phyloP scores from a whole-genome alignment of 306 rosid genomes.

The Quercus rubra region DNA sequence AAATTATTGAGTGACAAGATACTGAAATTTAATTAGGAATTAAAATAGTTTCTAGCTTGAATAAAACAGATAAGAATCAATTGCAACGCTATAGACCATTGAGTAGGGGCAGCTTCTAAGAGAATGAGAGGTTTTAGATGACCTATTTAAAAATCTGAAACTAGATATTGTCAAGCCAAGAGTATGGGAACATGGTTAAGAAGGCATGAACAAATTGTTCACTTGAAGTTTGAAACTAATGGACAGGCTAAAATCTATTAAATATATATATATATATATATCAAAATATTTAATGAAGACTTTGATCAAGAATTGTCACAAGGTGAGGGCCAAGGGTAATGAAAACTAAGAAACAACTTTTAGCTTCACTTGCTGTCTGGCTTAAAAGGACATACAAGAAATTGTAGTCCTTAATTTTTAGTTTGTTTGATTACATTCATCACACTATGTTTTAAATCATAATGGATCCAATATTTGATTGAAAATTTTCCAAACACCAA shows the following conservation, averaged over 20 bases:
- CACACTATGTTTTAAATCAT: background rate
- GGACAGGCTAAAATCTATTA: background rate
- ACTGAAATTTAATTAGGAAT: constrained; percentile 4
- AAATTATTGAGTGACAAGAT: background rate
- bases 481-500: background rate
- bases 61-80: constrained; percentile 7
- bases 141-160: constrained; percentile 12
- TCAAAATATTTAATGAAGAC: background rate
- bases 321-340: background rate
- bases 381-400: background rate
- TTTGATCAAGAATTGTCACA: background rate
- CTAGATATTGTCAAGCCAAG: background rate
- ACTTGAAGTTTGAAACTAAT: background rate
- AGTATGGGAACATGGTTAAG: background rate
- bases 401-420: background rate
- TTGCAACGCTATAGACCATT: background rate
- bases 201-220: background rate
- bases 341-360: background rate
- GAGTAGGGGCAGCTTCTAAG: background rate
- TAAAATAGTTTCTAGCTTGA: background rate
- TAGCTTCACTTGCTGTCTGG: background rate
- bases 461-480: background rate
- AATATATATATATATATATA: too few species aligned
- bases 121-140: constrained; percentile 11
- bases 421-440: background rate